A percentile compares a stretch with the other conserved stretches of the same genome.
phyloP scores from a whole-genome alignment of 768 basidiomycete genomes.

The Clavaria fumosa region DNA sequence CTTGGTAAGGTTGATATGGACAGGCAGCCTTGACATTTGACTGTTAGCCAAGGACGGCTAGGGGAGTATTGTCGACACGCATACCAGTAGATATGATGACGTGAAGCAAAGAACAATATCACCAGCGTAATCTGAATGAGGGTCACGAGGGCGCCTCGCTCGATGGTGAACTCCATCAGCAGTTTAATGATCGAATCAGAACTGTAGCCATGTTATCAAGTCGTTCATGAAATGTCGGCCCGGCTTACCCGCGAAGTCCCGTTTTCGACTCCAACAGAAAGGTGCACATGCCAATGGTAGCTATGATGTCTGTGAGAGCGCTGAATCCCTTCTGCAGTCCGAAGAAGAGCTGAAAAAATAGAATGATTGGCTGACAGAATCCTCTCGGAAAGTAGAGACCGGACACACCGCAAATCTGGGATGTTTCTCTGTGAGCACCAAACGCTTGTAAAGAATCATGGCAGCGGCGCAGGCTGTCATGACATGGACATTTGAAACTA shows the following conservation, averaged over 20 bases:
- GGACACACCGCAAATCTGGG: slow-evolving; percentile 17
- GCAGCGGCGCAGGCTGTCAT: slow-evolving; percentile 6
- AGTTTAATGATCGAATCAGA: slow-evolving; percentile 21
- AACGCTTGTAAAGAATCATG: slow-evolving; percentile 7
- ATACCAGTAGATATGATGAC: slow-evolving; percentile 25
- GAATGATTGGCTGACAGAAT: background rate
- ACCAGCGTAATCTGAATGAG: slow-evolving; percentile 26
- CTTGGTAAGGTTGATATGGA: slow-evolving; percentile 33
- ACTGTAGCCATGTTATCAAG: background rate
- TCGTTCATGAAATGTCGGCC: background rate
- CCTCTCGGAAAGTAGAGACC: background rate
- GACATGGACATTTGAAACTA: background rate
- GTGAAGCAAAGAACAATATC: slow-evolving; percentile 26
- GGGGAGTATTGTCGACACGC: background rate
- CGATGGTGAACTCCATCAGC: slow-evolving; percentile 25
- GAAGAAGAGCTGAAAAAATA: slow-evolving; percentile 23
- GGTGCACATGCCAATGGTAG: slow-evolving; percentile 29
- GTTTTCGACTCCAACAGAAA: slow-evolving; percentile 24
- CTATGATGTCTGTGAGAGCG: slow-evolving; percentile 27
- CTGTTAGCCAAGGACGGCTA: background rate
- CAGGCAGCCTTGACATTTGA: slow-evolving; percentile 22
- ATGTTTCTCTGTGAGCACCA: slow-evolving; percentile 3
- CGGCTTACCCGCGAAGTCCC: slow-evolving; percentile 22
- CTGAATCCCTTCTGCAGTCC: slow-evolving; percentile 31
- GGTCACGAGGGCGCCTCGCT: slow-evolving; percentile 30